Percentiles rank a stretch among this genome's conserved stretches.
Conservation (phyloP, 2,329 filamentous ascomycete genomes). For the Amauroascus niger region DNA sequence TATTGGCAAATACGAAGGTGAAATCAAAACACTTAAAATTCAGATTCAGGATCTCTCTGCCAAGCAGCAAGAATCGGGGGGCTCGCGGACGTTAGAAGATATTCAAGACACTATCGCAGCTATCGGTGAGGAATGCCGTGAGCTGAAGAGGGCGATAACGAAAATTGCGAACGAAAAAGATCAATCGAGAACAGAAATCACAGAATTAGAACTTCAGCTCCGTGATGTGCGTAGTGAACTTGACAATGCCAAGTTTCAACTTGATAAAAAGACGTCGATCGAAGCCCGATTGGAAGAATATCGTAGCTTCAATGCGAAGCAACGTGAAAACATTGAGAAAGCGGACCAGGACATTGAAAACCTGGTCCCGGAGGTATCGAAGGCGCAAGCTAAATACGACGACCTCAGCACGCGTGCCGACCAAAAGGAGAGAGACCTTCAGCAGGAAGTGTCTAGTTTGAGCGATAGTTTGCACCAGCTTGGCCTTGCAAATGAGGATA, state of each 20-base stretch:
- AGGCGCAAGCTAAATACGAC: constrained; percentile 65
- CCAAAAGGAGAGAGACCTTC: constrained; percentile 60
- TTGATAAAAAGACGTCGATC: constrained; percentile 71
- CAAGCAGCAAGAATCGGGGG: constrained; percentile 60
- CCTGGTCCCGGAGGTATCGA: constrained; percentile 65
- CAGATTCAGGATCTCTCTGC: constrained; percentile 67
- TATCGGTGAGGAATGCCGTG: constrained; percentile 57
- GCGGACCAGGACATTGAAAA: constrained; percentile 63
- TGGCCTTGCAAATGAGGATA: constrained; percentile 63
- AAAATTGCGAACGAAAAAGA: constrained; percentile 63
- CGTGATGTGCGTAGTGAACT: constrained; percentile 67
- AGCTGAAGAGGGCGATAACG: constrained; percentile 52
- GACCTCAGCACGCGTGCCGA: constrained; percentile 64
- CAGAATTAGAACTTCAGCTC: constrained; percentile 62
- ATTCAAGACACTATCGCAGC: constrained; percentile 67
- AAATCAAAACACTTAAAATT: constrained; percentile 59
- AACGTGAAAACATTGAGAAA: constrained; percentile 58
- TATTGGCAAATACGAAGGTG: constrained; percentile 62
- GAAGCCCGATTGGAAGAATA: constrained; percentile 62
- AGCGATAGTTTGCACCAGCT: constrained; percentile 68
- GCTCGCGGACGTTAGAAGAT: constrained; percentile 64
- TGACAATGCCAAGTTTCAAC: constrained; percentile 57
- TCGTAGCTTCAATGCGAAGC: constrained; percentile 56
- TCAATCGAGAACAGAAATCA: constrained; percentile 57
- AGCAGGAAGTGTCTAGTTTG: constrained; percentile 60